Evolutionary conservation across 164 flowering plant genomes (phyloP).

Genomic region (Umbilicus rupestris): DNA sequence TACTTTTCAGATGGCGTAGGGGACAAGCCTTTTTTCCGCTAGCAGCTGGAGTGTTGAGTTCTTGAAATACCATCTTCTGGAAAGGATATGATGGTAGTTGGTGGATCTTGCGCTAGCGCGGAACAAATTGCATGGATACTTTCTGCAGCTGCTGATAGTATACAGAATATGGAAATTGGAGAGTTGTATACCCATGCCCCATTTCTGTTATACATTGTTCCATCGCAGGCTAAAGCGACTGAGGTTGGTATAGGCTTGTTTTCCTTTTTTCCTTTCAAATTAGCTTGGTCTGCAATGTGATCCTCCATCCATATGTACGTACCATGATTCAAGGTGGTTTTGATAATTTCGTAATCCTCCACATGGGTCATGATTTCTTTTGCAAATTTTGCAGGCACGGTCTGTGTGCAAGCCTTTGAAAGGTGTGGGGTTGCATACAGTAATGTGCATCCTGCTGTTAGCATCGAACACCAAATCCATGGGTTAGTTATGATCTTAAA

Average conservation of each 20-base stretch:
- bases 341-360: no score
- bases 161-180: conserved; percentile 54
- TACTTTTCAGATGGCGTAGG: conserved; percentile 17
- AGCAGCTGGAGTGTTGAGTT: conserved; percentile 76
- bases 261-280: neutral
- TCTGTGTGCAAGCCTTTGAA: conserved; percentile 76
- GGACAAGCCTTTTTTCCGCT: conserved; percentile 36
- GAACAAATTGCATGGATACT: conserved; percentile 86
- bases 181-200: conserved; percentile 43
- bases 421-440: conserved; percentile 70
- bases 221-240: conserved; percentile 52
- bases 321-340: no score
- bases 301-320: no score
- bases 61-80: conserved; percentile 52
- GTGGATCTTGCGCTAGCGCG: conserved; percentile 32
- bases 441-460: conserved; percentile 77
- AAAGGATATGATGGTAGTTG: conserved; percentile 52
- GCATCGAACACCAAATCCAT: conserved; percentile 67
- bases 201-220: conserved; percentile 65
- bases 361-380: neutral
- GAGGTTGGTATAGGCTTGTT: conserved; percentile 36
- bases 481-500: conserved; percentile 42
- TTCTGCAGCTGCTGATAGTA: conserved; percentile 62
- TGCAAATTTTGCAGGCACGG: conserved; percentile 39
- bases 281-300: neutral